Conservation (phyloP, 768 basidiomycete genomes). For the Trametes cingulata region DNA sequence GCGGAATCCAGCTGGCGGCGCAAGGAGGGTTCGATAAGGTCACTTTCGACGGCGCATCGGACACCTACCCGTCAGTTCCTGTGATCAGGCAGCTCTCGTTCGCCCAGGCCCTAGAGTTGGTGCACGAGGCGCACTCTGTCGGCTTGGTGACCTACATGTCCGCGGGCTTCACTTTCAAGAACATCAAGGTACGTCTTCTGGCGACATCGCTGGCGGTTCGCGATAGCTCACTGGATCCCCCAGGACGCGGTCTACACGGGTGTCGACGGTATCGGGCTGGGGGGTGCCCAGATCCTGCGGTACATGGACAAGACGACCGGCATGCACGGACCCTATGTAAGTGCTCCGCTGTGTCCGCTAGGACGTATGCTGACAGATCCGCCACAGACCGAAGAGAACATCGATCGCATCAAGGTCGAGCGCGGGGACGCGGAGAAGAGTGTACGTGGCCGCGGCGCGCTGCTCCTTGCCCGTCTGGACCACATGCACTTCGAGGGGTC, state of each 20-base stretch:
- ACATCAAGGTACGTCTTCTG: background rate
- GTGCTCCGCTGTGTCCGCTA: background rate
- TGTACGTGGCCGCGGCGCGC: background rate
- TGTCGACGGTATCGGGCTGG: slow-evolving; percentile 3
- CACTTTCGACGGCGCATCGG: slow-evolving; percentile 2
- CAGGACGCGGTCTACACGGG: background rate
- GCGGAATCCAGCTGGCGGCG: background rate
- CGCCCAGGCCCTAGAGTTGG: background rate
- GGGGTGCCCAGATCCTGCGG: slow-evolving; percentile 6
- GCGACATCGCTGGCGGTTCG: no score
- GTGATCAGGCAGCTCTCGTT: background rate
- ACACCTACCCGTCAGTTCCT: background rate
- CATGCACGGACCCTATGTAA: slow-evolving; percentile 7
- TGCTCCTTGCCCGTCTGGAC: slow-evolving; percentile 1
- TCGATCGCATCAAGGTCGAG: background rate
- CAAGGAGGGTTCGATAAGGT: slow-evolving; percentile 6
- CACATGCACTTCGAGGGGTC: slow-evolving; percentile 11
- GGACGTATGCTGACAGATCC: background rate
- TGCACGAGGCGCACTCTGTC: background rate
- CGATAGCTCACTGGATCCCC: no score
- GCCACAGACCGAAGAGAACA: background rate
- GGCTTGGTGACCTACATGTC: slow-evolving; percentile 2
- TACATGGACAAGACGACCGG: slow-evolving; percentile 4
- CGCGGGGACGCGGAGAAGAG: background rate
- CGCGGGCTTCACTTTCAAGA: background rate